Evolutionary conservation across 139 green algal genomes (phyloP).

Genomic region (Chlorella sp.): DNA sequence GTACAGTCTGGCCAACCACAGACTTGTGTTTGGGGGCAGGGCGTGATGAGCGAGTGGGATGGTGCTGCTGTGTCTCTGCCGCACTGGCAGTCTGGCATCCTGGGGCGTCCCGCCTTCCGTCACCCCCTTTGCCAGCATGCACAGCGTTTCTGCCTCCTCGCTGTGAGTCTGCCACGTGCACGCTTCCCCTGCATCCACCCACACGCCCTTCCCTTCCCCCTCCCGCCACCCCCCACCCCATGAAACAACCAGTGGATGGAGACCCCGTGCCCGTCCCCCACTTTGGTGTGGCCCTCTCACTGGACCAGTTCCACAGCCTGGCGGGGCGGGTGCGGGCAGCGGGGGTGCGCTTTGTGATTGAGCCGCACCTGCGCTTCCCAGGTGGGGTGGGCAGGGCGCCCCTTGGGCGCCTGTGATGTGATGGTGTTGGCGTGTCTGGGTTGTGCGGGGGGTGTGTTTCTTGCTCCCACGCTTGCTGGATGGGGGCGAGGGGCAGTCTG

Average conservation of each 20-base stretch:
- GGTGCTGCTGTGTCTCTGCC: no score
- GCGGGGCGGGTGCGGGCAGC: constrained; percentile 56
- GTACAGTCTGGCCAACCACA: no score
- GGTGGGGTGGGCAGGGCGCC: no score
- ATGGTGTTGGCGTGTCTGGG: neutral
- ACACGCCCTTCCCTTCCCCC: neutral
- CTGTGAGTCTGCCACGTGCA: no score
- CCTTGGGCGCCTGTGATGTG: neutral
- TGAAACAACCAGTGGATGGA: constrained; percentile 62
- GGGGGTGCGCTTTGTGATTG: constrained; percentile 74
- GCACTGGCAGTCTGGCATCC: neutral
- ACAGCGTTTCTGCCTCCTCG: no score
- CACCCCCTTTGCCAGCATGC: no score
- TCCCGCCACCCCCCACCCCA: no score
- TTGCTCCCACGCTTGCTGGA: no score
- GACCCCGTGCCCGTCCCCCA: constrained; percentile 91
- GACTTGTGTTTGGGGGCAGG: no score
- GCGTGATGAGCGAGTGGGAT: neutral
- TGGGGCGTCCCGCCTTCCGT: neutral
- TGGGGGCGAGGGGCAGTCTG: no score
- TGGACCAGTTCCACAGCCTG: constrained; percentile 79
- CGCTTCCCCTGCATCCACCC: no score
- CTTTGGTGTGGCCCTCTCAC: constrained; percentile 75
- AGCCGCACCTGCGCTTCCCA: constrained; percentile 85
- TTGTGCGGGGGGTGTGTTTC: neutral